Conservation (phyloP, 2,329 filamentous ascomycete species). For the Leptographium wingfieldii region DNA sequence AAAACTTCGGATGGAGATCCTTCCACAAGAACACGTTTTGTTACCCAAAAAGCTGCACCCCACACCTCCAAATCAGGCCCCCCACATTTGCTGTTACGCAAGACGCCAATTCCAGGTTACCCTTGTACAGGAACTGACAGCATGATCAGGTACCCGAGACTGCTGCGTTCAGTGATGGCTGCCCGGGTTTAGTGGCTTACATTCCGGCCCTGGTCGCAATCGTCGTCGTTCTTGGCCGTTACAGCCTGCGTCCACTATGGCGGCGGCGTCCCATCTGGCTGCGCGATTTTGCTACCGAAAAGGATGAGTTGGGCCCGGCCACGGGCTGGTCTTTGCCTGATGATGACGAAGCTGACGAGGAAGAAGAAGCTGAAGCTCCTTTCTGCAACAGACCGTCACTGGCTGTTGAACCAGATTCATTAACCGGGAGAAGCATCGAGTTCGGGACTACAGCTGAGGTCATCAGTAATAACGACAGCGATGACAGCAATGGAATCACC, state of each 20-base stretch:
- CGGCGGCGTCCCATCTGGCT: slow-evolving; percentile 21
- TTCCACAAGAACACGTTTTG: neutral
- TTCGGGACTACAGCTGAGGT: neutral
- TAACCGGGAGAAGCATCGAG: neutral
- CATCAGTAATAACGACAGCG: slow-evolving; percentile 1
- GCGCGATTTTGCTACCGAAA: slow-evolving; percentile 20
- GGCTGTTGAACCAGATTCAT: neutral
- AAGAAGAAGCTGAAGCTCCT: neutral
- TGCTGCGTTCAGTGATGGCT: slow-evolving; percentile 19
- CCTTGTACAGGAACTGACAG: neutral
- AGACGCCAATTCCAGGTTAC: neutral
- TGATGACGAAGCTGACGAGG: neutral
- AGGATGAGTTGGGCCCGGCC: slow-evolving; percentile 5
- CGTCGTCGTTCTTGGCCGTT: slow-evolving; percentile 18
- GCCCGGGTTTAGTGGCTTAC: slow-evolving; percentile 19
- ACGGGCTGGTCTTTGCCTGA: neutral
- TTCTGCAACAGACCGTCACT: neutral
- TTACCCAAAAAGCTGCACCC: neutral
- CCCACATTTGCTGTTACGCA: neutral
- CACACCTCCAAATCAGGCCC: neutral
- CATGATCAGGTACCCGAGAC: slow-evolving; percentile 16
- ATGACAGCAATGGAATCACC: slow-evolving; percentile 6
- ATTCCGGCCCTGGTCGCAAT: slow-evolving; percentile 20
- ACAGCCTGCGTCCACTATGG: slow-evolving; percentile 20
- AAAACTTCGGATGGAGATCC: neutral